Base-by-base conservation (phyloP, 257 asterid genomes). In the Perilla frutescens region DNA sequence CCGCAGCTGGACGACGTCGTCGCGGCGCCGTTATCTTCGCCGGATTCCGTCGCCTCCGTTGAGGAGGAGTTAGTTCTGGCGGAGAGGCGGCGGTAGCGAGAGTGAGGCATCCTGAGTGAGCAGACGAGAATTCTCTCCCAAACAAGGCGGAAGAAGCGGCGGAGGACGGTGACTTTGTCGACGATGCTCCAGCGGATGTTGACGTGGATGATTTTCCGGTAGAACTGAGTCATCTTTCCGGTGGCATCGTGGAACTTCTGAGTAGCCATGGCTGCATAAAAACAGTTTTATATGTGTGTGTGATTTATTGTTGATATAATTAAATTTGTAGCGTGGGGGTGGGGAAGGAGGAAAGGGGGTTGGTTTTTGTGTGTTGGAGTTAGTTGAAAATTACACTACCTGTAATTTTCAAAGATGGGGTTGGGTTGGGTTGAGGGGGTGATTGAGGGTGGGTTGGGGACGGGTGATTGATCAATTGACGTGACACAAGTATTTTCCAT, bases 111-210 rank as follows among this genome's bases (percentile, higher is more conserved):
- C 76, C 93, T 79, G 6, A 67, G 62, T 3, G 97, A 89, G 78
- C 95, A 93, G 59, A 77, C 80, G 47, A 91, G 82, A n/a, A 89
- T 40, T 49, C 86, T 84, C 43, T 89, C 88, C 87, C 96, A 89
- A 45, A 93, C 9, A 31, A 87, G 70, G 51, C 82, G 77, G 70
- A 85, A 82, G 69, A 91, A 80, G 2, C 85, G 88, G 14, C 85
- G 82, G 62, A 89, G 73, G 10, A 75, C 70, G 32, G 91, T 59
- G 50, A 84, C 85, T 73, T 86, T 93, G 0, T 84, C 90, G 1
- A 76, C n/a, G 48, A 89, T 65, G 73, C 81, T 85, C 93, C 89
- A 89, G 76, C 87, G 83, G 68, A 92, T 72, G 71, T 87, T 87
- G 66, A 87, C 72, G 73, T 79, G 91, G 81, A 87, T 89, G 50